Base-by-base conservation (phyloP, 192 early-diverging fungal genomes). In the Backusella circina region DNA sequence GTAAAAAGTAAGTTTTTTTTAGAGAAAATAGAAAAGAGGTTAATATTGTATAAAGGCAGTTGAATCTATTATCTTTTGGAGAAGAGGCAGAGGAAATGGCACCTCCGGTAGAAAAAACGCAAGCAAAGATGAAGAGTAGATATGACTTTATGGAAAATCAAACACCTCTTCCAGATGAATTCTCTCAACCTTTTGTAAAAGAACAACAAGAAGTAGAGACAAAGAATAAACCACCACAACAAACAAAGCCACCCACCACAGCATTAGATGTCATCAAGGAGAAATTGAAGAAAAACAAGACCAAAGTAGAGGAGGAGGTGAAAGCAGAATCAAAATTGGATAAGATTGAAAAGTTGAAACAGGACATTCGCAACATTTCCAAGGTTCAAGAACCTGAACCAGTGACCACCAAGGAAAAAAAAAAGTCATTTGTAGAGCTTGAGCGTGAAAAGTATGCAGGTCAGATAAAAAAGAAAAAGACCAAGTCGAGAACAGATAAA, bases 1-100 rank as follows among this genome's bases (percentile, higher is more conserved):
- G 82, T 4, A 86, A 82, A 57, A 80, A 86, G 70, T 74, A 54
- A 37, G n/a, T 51, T 51, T 51, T 21, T 23, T 51, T 23, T 18
- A 51, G 16, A 21, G 81, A 80, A 50, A n/a, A n/a, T n/a, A n/a
- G n/a, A n/a, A 39, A 35, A 36, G 31, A 57, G 21, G n/a, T n/a
- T n/a, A n/a, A n/a, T n/a, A n/a, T n/a, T 9, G 10, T 9, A 37
- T 9, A 38, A 81, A 94, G 93, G 61, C 90, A 91, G 36, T 78
- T 93, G 65, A 89, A 83, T 41, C 84, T 98, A 47, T 84, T 98
- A 33, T 98, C 96, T 6, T 98, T 98, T 91, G 97, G 90, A 0
- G 93, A 94, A 64, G 95, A 95, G 32, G 93, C 88, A 12, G 84
- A 86, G 6, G 93, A 92, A 37, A 69, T 82, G n/a, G 85, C 82